These are phyloP conservation scores for Salix udensis DNA, from an alignment of 345 rosid genomes.

Conservation along the genomic window DNA sequence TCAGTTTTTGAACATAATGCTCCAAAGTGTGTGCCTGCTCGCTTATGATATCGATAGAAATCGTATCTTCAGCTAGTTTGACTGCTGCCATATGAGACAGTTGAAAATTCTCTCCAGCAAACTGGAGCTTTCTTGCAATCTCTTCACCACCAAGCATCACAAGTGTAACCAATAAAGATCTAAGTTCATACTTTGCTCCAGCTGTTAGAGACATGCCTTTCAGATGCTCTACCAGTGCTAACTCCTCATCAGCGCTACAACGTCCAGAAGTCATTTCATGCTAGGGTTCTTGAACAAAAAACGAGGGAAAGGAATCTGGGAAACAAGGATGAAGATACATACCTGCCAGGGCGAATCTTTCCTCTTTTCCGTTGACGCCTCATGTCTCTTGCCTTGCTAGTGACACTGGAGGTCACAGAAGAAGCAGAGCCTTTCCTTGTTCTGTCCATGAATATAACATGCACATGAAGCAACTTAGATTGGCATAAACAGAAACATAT, in stretches of 20 bases:
- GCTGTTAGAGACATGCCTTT: constrained; percentile 69
- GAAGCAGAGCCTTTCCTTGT: constrained; percentile 70
- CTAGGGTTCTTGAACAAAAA: constrained; percentile 8
- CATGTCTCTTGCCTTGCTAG: constrained; percentile 63
- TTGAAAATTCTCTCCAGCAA: constrained; percentile 64
- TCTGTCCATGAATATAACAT: constrained; percentile 39
- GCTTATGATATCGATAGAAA: constrained; percentile 46
- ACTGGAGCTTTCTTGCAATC: constrained; percentile 67
- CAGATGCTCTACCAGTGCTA: constrained; percentile 90
- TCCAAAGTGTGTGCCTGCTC: constrained; percentile 60
- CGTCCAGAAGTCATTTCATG: constrained; percentile 17
- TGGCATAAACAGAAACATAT: not conserved
- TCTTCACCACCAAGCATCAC: constrained; percentile 66
- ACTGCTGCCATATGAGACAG: constrained; percentile 74
- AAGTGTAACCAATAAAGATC: constrained; percentile 66
- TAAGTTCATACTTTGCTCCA: constrained; percentile 74
- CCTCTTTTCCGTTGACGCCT: constrained; percentile 74
- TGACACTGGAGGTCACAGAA: constrained; percentile 55
- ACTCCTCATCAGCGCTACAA: constrained; percentile 87
- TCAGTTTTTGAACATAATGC: constrained; percentile 39
- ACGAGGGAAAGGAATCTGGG: not conserved
- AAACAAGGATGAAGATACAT: constrained; percentile 6
- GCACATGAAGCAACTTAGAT: constrained; percentile 4
- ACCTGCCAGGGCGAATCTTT: constrained; percentile 96
- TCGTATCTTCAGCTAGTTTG: constrained; percentile 71